Evolutionary conservation across 2,329 filamentous ascomycete species (phyloP), one percentile per base, ranked within the genome.

Genomic region (Anthostomella pinea): DNA sequence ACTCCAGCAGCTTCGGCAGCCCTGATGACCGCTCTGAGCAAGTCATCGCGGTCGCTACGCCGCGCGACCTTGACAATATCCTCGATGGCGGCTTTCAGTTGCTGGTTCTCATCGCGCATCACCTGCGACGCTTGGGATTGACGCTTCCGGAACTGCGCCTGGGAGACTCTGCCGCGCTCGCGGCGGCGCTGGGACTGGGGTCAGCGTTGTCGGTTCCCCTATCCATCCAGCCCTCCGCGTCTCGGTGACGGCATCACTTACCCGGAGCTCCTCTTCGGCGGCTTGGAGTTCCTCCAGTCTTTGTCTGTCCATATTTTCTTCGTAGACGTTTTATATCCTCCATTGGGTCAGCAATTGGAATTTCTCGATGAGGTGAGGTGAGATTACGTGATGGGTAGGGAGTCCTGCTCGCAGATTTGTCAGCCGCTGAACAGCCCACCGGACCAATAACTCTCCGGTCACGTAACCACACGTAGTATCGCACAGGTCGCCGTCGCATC

Each of bases 81-180:
- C 14, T 38, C 39, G 11, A 57, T 48, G 1, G 49, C 53, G 3
- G 38, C 44, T 24, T 44, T 52, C 29, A 58, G 30, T 7, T 14
- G 41, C 24, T 42, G 23, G 21, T 55, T 53, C 20, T 61, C 49
- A 6, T 46, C 41, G 2, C 33, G 45, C 18, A 49, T 44, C 6
- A 40, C 36, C 10, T 43, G 42, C 5, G 38, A 25, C 3, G 35
- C 47, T 9, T 55, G 45, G 2, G 45, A 42, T 21, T 58, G 54
- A 10, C 57, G 50, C 30, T 58, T 54, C 7, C 59, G 51, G 30
- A 59, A 63, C 6, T 49, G 56, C 6, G 57, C 55, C 30, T 62
- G 57, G 3, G 58, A 49, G 6, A 46, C 33, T 20, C 49, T 56
- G 4, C 56, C 58, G 21, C 57, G 53, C 35, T 61, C 58, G 3